Evolutionary conservation across 495 filamentous ascomycete genomes (phyloP), one percentile per base, ranked within the genome.

Genomic region (Apiosordaria backusii): DNA sequence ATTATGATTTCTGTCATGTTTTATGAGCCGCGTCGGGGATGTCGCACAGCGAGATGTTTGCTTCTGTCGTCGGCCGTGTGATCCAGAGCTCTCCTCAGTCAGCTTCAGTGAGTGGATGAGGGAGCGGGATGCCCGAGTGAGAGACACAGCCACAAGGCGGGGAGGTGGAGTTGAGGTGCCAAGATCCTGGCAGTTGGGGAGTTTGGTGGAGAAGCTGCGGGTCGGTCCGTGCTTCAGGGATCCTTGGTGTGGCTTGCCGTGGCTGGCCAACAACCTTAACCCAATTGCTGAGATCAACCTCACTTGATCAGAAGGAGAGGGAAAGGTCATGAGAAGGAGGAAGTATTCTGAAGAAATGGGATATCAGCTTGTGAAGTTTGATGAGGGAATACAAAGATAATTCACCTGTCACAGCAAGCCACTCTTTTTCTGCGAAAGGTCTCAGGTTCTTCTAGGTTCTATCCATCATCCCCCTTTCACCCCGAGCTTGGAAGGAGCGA

Each of bases 1-100:
- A 69, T 77, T 62, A 82, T 71, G 54, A 80, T 78, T 70, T 82
- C 81, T 1, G 81, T 79, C 81, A 84, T 84, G 23, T 67, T 74
- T 45, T 7, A 45, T 45, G 35, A 13, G 10, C 3, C 35, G 35
- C 9, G 35, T 15, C 16, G 35, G 16, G 9, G 29, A 10, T 4
- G 35, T 45, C 35, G 13, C 35, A 45, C 35, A 45, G 35, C 35
- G 35, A 45, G 35, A 45, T 45, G 35, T 45, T 45, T 45, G 35
- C 10, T 45, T 13, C 35, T 45, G 35, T 45, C 35, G 35, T 45
- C 9, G 35, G 35, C 35, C 35, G 35, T 45, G 5, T 13, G 16
- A 7, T 45, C 9, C 2, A 45, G 35, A 45, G 22, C 27, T 59
- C 57, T 27, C 18, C 23, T 27, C 57, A 59, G 35, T 45, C 3